Base-by-base conservation (phyloP, 495 filamentous ascomycete genomes). In the Sphaerosporella brunnea region DNA sequence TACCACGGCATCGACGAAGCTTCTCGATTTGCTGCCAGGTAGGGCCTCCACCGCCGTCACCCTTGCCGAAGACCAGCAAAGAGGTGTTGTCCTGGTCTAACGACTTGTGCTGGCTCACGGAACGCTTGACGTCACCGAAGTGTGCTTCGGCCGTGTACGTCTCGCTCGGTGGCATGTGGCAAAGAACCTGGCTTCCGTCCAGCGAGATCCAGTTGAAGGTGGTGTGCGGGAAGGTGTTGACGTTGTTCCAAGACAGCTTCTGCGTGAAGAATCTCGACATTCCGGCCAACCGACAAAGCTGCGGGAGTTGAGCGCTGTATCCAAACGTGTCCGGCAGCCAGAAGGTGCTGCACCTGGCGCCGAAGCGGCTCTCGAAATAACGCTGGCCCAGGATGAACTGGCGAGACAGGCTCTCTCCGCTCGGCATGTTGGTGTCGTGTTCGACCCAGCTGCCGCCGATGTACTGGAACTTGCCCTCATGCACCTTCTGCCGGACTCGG, bases 361-460 rank as follows among this genome's bases (percentile, higher is more conserved):
- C 90, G 63, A 97, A 97, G 50, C 82, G 75, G 60, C 82, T 85
- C 61, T 97, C 80, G 54, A 92, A 97, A 64, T 86, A 92, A 24
- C 90, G 73, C 61, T 97, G 90, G 23, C 58, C 58, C 11, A 61
- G 49, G 25, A 96, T 59, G 57, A 97, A 97, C 58, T 97, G 90
- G n/a, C 90, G 75, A 42, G 88, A 78, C 19, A 97, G 71, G 3
- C 88, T 93, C 64, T 97, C 90, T 30, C 90, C 90, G 52, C 84
- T 84, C 0, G 90, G 90, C 70, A 97, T 69, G 63, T 97, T 97
- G 32, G 90, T 97, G 58, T 97, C 90, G 60, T 97, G 90, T 56
- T 97, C 90, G 15, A 97, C 90, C 90, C 90, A 97, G 63, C 86
- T 94, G 35, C 90, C 90, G 47, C 90, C 90, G 57, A 97, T 83